A percentile compares a stretch with the other conserved stretches of the same genome.
Evolutionary conservation across 805 yeast species (phyloP).

Genomic region (Candida saitoana): DNA sequence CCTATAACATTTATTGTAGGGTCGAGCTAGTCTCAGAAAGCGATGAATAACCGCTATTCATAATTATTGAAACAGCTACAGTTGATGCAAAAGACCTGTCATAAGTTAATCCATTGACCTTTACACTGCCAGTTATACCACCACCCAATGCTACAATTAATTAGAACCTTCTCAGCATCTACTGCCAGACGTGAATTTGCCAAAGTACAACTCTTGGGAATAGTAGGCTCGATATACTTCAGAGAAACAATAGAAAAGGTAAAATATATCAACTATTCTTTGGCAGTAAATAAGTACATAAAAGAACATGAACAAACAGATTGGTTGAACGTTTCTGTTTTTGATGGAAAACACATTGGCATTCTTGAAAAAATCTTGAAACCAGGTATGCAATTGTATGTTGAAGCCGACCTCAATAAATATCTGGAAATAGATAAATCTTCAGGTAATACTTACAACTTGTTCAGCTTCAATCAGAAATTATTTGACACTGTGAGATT

Average conservation of each 20-base stretch:
- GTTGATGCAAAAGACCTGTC: too few species aligned
- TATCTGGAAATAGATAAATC: slow-evolving; percentile 29
- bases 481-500: slow-evolving; percentile 35
- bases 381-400: slow-evolving; percentile 38
- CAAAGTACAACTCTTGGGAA: slow-evolving; percentile 76
- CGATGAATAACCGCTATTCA: too few species aligned
- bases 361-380: slow-evolving; percentile 39
- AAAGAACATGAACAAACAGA: slow-evolving; percentile 42
- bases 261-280: slow-evolving; percentile 68
- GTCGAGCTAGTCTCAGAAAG: too few species aligned
- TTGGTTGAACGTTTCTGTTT: slow-evolving; percentile 83
- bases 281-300: slow-evolving; percentile 72
- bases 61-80: too few species aligned
- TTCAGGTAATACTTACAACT: slow-evolving; percentile 17
- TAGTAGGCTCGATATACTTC: slow-evolving; percentile 63
- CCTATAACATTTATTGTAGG: too few species aligned
- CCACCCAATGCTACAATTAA: too few species aligned
- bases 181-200: slow-evolving; percentile 46
- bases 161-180: slow-evolving; percentile 18
- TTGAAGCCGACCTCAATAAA: slow-evolving; percentile 38
- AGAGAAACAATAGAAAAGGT: slow-evolving; percentile 59
- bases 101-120: too few species aligned
- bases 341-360: slow-evolving; percentile 62
- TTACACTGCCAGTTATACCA: too few species aligned
- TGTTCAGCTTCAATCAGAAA: slow-evolving; percentile 33